phyloP scores from a whole-genome alignment of 139 green algal species.

The Raphidocelis subcapitata region DNA sequence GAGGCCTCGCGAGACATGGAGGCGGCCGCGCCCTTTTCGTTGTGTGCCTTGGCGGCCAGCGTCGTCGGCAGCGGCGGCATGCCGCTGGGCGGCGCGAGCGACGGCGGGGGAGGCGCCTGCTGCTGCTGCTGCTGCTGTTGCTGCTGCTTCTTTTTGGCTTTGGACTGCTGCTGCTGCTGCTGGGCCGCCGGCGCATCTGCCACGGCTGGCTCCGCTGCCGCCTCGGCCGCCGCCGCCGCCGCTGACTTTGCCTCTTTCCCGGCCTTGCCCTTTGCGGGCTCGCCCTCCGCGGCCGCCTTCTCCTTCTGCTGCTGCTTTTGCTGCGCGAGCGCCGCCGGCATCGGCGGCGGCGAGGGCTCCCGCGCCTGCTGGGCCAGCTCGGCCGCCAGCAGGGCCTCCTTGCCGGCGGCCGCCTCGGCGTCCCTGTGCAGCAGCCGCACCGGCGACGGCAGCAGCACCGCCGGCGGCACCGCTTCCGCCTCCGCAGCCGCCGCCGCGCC shows the following conservation, averaged over 20 bases:
- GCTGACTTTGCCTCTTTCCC: background rate
- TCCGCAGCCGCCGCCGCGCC: background rate
- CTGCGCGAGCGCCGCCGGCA: background rate
- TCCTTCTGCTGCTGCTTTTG: background rate
- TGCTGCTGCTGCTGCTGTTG: slow-evolving; percentile 21
- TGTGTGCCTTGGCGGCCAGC: slow-evolving; percentile 29
- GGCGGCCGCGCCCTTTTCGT: slow-evolving; percentile 38
- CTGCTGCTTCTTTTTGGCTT: background rate
- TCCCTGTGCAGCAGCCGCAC: slow-evolving; percentile 4
- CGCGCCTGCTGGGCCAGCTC: background rate
- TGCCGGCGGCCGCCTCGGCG: background rate
- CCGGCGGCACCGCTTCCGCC: slow-evolving; percentile 7
- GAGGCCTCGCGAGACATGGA: slow-evolving; percentile 43
- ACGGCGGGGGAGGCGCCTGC: slow-evolving; percentile 21
- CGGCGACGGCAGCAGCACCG: slow-evolving; percentile 15
- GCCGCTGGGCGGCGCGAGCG: slow-evolving; percentile 9
- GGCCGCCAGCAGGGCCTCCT: background rate
- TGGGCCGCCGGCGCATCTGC: slow-evolving; percentile 3
- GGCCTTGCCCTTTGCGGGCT: background rate
- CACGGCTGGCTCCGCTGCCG: background rate
- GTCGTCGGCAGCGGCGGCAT: background rate
- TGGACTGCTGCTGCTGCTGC: background rate
- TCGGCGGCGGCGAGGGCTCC: background rate
- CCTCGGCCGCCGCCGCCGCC: background rate
- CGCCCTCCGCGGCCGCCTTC: background rate